Evolutionary conservation across 768 basidiomycete species (phyloP).

Genomic region (Tricholoma terreum): DNA sequence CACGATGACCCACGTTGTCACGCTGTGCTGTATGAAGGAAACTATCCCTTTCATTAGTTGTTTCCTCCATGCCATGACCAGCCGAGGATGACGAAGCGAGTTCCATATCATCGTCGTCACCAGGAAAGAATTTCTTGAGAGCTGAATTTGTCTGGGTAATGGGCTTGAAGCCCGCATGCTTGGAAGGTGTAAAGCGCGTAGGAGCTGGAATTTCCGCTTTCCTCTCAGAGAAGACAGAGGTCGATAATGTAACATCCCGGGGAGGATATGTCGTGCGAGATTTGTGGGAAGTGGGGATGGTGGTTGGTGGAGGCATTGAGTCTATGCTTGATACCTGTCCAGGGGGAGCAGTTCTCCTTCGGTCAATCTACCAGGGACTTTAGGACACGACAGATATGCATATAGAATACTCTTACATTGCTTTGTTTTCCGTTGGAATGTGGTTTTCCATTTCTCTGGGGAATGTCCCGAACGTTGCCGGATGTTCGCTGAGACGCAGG

Average conservation of each 20-base stretch:
- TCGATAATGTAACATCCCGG: constrained; percentile 1
- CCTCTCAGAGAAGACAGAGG: constrained; percentile 4
- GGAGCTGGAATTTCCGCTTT: constrained; percentile 12
- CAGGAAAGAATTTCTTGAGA: constrained; percentile 79
- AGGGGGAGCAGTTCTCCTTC: constrained; percentile 9
- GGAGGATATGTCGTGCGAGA: constrained; percentile 13
- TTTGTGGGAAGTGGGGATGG: constrained; percentile 17
- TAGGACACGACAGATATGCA: background rate
- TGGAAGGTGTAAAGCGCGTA: constrained; percentile 26
- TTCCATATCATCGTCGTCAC: constrained; percentile 71
- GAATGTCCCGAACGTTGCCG: constrained; percentile 18
- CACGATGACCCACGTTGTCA: constrained; percentile 3
- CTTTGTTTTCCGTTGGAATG: constrained; percentile 36
- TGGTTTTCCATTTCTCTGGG: constrained; percentile 34
- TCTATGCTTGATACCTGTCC: constrained; percentile 13
- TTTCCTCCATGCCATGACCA: constrained; percentile 3
- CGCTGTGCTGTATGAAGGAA: background rate
- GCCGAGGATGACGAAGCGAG: constrained; percentile 14
- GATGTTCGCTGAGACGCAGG: constrained; percentile 12
- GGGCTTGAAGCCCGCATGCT: constrained; percentile 62
- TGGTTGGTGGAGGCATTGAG: constrained; percentile 29
- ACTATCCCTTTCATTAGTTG: background rate
- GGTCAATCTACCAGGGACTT: constrained; percentile 10
- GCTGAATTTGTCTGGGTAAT: constrained; percentile 55
- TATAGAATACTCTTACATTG: constrained; percentile 21